These are phyloP conservation scores for Aspergillus pseudotamarii DNA, from an alignment of 2,329 filamentous ascomycete genomes.

Conservation along the genomic window DNA sequence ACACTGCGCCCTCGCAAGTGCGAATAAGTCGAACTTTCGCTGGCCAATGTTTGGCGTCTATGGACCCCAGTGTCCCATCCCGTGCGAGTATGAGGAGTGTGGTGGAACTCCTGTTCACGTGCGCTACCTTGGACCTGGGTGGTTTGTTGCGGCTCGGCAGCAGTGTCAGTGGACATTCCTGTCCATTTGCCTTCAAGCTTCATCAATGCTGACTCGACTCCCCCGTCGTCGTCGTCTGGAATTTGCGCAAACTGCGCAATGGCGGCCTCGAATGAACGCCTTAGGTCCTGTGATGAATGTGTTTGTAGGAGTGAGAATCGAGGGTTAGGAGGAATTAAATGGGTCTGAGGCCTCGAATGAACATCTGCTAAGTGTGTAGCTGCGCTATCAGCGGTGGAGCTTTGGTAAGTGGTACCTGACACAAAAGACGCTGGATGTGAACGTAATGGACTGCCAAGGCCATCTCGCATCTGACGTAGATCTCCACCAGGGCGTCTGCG, in stretches of 20 bases:
- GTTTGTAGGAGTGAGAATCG: conserved; percentile 51
- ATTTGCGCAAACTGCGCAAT: conserved; percentile 85
- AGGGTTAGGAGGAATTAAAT: conserved; percentile 35
- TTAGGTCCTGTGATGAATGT: conserved; percentile 59
- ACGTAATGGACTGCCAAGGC: conserved; percentile 60
- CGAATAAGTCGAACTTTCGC: conserved; percentile 28
- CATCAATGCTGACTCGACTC: conserved; percentile 86
- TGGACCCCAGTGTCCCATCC: conserved; percentile 21
- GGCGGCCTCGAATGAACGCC: conserved; percentile 82
- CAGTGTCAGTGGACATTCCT: conserved; percentile 7
- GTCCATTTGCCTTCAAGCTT: conserved; percentile 86
- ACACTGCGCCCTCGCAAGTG: conserved; percentile 30
- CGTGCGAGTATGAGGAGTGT: conserved; percentile 2
- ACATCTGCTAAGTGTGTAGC: conserved; percentile 17
- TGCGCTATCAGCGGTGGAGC: conserved; percentile 28
- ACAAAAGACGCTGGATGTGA: conserved; percentile 39
- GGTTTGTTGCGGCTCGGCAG: conserved; percentile 1
- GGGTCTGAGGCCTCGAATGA: conserved; percentile 29
- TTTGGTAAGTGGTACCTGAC: conserved; percentile 39
- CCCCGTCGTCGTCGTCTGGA: conserved; percentile 85
- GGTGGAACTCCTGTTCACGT: conserved; percentile 10
- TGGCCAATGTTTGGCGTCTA: conserved; percentile 28
- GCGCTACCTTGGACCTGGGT: not conserved
- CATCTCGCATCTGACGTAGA: conserved; percentile 67
- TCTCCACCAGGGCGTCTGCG: conserved; percentile 75